Evolutionary conservation across 139 green algal genomes (phyloP), one percentile per base, ranked within the genome.

Genomic region (Pleodorina starrii): DNA sequence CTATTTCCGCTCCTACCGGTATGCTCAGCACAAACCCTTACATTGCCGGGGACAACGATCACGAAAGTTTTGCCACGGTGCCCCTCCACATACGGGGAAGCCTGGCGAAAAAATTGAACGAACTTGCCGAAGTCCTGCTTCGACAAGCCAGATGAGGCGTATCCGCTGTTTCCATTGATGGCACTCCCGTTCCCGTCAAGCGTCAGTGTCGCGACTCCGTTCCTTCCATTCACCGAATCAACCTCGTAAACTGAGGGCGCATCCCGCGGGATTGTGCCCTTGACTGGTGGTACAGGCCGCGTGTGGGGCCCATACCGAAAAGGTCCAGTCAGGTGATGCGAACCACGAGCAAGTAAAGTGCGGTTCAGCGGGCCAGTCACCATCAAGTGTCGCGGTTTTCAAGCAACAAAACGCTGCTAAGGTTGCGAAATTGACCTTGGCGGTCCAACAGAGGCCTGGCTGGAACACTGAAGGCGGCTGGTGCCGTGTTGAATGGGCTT

Each of bases 1-100:
- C n/a, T n/a, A n/a, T n/a, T n/a, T n/a, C n/a, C n/a, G n/a, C n/a
- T n/a, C 9, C 29, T 12, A 66, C 21, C 54, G 54, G 54, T 66
- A 12, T 32, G 9, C n/a, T 32, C 54, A 12, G 54, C 68, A 48
- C 46, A 44, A 76, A 76, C 36, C 89, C 88, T 90, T 71, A 97
- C 96, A 83, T 98, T 94, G 25, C 97, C 97, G 21, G 97, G 97
- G 0, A 99, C 91, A 29, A 98, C 93, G 16, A 99, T 90, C 5
- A 99, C 97, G 91, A 99, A 99, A 0, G 95, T 98, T 35, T 93
- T 93, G 6, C 90, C 94, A 0, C 96, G 87, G 90, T 99, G 97
- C 6, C 96, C 95, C 68, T 94, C 92, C 19, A 99, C 98, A 90
- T 99, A 99, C 23, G 97, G 95, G 0, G 94, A 98, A 0, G 97